Conservation (phyloP, 164 flowering plant species). For the Vitis labrusca region DNA sequence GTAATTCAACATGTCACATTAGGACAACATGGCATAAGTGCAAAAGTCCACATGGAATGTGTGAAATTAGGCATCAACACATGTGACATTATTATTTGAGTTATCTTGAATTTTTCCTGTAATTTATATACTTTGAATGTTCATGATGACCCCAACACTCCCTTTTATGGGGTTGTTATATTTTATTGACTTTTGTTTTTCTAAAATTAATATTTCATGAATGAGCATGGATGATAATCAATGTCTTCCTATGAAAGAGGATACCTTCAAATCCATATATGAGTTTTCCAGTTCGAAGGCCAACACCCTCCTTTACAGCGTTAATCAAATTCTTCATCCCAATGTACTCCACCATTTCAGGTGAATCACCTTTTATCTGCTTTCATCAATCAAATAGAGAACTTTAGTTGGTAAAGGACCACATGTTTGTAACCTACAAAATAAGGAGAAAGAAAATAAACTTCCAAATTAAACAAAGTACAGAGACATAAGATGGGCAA, state of each 20-base stretch:
- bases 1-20: no score
- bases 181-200: neutral
- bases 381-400: slow-evolving; percentile 20
- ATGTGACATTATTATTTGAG: no score
- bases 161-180: neutral
- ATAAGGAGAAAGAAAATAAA: neutral
- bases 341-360: slow-evolving; percentile 88
- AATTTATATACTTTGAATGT: no score
- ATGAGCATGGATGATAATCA: neutral
- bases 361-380: slow-evolving; percentile 96
- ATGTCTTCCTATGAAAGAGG: neutral
- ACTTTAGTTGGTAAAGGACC: neutral
- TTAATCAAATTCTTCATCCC: slow-evolving; percentile 85
- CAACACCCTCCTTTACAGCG: slow-evolving; percentile 73
- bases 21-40: no score
- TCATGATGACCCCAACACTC: no score
- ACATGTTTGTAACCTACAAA: slow-evolving; percentile 1
- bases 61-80: no score
- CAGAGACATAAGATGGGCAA: slow-evolving; percentile 7
- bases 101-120: no score
- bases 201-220: neutral
- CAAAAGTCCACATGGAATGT: no score
- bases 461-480: neutral
- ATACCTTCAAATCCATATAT: slow-evolving; percentile 89
- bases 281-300: slow-evolving; percentile 68